Evolutionary conservation across 2,329 filamentous ascomycete genomes (phyloP), one percentile per base, ranked within the genome.

Genomic region (Hyphodiscus sp.): DNA sequence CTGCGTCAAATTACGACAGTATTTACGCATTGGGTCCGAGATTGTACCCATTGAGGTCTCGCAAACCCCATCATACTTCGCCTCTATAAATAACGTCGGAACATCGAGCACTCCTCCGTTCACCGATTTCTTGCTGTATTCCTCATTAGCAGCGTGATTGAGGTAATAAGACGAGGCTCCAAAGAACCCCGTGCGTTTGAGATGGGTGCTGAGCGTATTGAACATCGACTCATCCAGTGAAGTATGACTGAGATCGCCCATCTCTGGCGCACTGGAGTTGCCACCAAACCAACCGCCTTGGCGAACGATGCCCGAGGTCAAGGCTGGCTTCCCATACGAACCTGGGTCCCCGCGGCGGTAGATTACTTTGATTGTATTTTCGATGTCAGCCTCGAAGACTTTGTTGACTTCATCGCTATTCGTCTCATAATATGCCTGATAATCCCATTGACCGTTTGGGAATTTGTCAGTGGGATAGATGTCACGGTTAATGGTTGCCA

Each of bases 401-500:
- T 42, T 38, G 23, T 38, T 48, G 10, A 33, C 45, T 19, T 45
- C 42, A 11, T 48, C 41, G 45, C 29, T 30, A 7, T 38, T n/a
- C 18, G 43, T 19, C 4, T 44, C 45, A 44, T 52, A 48, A n/a
- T 42, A 52, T 13, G 20, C 26, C 15, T 19, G 13, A 18, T 52
- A 52, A n/a, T 43, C 33, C 45, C 45, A 52, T 44, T 47, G 50
- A 30, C 45, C 50, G 3, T 6, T 48, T 10, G 50, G 50, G 43
- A 43, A 52, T 46, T 52, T 43, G 18, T 48, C 50, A 20, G 41
- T n/a, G 4, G 50, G 50, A 20, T 52, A 52, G 2, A 30, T 52
- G 7, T 52, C 45, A 23, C 50, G 33, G 43, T 52, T 43, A 20
- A 48, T 19, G 3, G 23, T n/a, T 13, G 16, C 41, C 18, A 48